Percentiles rank a stretch among this genome's conserved stretches.
phyloP scores from a whole-genome alignment of 2,329 filamentous ascomycete species.

The Laburnicola sp. region DNA sequence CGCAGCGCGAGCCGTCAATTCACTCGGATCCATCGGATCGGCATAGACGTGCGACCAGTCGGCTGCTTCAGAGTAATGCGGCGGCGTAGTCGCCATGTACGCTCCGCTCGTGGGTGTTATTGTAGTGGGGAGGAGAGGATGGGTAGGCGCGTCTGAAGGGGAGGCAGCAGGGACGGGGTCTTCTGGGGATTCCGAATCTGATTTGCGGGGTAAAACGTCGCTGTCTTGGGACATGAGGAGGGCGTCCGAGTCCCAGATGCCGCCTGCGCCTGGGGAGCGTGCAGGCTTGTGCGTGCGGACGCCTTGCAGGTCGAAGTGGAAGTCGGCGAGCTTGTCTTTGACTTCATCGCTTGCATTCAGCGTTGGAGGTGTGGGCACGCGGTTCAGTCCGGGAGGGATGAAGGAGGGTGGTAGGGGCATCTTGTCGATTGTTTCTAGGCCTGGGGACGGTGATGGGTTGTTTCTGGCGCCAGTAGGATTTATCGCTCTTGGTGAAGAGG shows the following conservation, averaged over 20 bases:
- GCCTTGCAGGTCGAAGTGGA: conserved; percentile 37
- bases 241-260: conserved; percentile 43
- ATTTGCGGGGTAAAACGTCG: conserved; percentile 17
- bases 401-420: conserved; percentile 29
- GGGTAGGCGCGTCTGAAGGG: neutral
- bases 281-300: conserved; percentile 12
- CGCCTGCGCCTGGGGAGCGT: conserved; percentile 18
- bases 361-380: conserved; percentile 32
- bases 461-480: conserved; percentile 12
- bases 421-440: conserved; percentile 4
- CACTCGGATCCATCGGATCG: conserved; percentile 2
- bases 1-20: conserved; percentile 13
- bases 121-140: neutral
- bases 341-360: conserved; percentile 29
- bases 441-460: conserved; percentile 5
- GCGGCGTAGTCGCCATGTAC: neutral
- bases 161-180: conserved; percentile 11
- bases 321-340: conserved; percentile 36
- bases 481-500: neutral
- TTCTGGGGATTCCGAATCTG: conserved; percentile 25
- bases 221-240: conserved; percentile 38
- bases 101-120: neutral
- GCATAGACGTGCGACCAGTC: neutral
- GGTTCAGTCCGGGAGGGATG: conserved; percentile 30
- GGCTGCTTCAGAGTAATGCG: neutral